Percentiles rank a stretch among this genome's conserved stretches.
phyloP scores from a whole-genome alignment of 106 monocot genomes.

The Dendrobium chrysotoxum region DNA sequence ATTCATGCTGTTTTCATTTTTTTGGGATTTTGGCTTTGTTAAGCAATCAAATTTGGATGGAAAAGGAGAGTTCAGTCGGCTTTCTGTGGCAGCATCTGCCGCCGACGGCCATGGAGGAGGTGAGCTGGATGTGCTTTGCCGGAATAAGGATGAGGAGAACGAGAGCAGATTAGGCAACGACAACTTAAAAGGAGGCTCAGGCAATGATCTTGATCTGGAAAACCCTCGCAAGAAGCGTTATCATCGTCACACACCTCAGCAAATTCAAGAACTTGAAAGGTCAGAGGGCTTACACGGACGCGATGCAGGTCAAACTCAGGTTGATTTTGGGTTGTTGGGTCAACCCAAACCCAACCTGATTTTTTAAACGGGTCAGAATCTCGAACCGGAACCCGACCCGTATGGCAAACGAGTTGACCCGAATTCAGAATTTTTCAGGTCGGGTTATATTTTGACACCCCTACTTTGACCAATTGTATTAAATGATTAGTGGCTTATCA shows the following conservation, averaged over 20 bases:
- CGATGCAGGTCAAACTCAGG: too few relatives aligned
- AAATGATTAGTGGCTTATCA: conserved; percentile 4
- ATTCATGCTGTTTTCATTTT: not conserved
- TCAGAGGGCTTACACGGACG: too few relatives aligned
- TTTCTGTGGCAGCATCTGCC: not conserved
- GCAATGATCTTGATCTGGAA: conserved; percentile 56
- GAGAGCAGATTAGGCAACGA: conserved; percentile 47
- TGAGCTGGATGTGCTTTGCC: not conserved
- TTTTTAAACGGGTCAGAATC: too few relatives aligned
- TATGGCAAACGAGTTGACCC: too few relatives aligned
- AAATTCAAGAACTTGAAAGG: conserved; percentile 93
- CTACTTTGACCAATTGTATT: not conserved
- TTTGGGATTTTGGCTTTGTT: not conserved
- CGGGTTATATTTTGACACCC: too few relatives aligned
- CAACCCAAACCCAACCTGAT: too few relatives aligned
- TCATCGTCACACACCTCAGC: conserved; percentile 87
- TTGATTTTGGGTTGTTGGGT: too few relatives aligned
- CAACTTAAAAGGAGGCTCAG: conserved; percentile 45
- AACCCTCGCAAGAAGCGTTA: conserved; percentile 76
- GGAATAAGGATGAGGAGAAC: conserved; percentile 33
- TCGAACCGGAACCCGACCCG: too few relatives aligned
- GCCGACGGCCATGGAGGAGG: not conserved
- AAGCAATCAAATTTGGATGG: conserved; percentile 10
- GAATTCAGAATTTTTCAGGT: too few relatives aligned
- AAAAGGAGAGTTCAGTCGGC: conserved; percentile 3